Evolutionary conservation across 345 rosid genomes (phyloP).

Genomic region (Microcos paniculata): DNA sequence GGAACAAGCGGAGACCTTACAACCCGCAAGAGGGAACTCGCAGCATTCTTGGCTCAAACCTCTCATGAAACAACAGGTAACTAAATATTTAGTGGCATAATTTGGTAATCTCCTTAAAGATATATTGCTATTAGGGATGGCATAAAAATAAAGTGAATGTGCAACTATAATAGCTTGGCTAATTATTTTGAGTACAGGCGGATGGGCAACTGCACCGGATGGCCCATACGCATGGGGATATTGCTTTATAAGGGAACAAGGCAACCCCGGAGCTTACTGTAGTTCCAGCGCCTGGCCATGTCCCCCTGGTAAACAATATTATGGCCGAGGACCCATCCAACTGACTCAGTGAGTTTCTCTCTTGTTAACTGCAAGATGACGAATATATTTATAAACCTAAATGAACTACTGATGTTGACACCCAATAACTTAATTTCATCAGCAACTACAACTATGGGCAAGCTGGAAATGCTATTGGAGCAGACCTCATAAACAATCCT

Average conservation of each 20-base stretch:
- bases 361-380: background rate
- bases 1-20: slow-evolving; percentile 28
- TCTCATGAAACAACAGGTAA: slow-evolving; percentile 44
- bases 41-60: slow-evolving; percentile 41
- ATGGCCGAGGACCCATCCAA: slow-evolving; percentile 72
- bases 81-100: too few relatives aligned
- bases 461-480: slow-evolving; percentile 42
- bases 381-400: too few relatives aligned
- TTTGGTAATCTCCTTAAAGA: background rate
- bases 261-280: slow-evolving; percentile 41
- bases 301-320: slow-evolving; percentile 52
- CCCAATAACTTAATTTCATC: background rate
- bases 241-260: slow-evolving; percentile 49
- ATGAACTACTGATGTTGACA: background rate
- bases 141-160: too few relatives aligned
- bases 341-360: slow-evolving; percentile 38
- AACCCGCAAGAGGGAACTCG: slow-evolving; percentile 34
- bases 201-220: slow-evolving; percentile 61
- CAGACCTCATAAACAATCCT: slow-evolving; percentile 47
- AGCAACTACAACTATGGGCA: slow-evolving; percentile 62
- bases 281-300: slow-evolving; percentile 44
- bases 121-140: too few relatives aligned
- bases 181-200: slow-evolving; percentile 11
- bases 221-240: slow-evolving; percentile 72
- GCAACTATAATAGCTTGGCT: background rate